phyloP scores from a whole-genome alignment of 345 rosid species.

The Citrus unshiu region DNA sequence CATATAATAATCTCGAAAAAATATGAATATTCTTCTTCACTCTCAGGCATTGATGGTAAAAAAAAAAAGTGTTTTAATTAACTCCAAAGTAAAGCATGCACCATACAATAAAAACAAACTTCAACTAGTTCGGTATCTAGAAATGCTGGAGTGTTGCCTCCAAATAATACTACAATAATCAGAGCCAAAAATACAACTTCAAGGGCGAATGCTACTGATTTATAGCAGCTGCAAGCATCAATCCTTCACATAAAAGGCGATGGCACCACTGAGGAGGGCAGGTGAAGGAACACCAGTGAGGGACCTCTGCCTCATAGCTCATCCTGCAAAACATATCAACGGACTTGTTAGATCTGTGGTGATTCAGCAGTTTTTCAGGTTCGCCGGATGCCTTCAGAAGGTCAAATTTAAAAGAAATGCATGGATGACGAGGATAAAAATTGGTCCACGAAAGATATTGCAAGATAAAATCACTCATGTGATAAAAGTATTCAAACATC shows the following conservation, averaged over 20 bases:
- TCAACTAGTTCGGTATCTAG: neutral
- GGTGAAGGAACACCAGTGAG: neutral
- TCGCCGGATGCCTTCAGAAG: neutral
- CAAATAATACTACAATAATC: neutral
- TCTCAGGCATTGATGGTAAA: neutral
- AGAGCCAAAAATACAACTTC: neutral
- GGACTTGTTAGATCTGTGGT: neutral
- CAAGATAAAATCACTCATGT: too few species aligned
- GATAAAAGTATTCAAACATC: too few species aligned
- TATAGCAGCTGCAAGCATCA: neutral
- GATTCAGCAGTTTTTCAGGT: neutral
- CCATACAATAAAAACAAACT: neutral
- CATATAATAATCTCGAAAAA: too few species aligned
- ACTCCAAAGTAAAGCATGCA: neutral
- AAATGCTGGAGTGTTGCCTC: neutral
- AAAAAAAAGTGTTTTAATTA: neutral
- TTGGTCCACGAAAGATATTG: too few species aligned
- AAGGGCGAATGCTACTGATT: neutral
- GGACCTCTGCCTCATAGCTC: slow-evolving; percentile 30
- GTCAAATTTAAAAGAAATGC: neutral
- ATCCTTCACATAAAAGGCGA: neutral
- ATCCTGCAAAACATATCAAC: slow-evolving; percentile 30
- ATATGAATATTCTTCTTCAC: too few species aligned
- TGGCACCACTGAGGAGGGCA: neutral
- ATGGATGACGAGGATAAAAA: neutral